A percentile compares a stretch with the other conserved stretches of the same genome.
Conservation (phyloP, 2,329 filamentous ascomycete genomes). For the Aschersonia sp. region DNA sequence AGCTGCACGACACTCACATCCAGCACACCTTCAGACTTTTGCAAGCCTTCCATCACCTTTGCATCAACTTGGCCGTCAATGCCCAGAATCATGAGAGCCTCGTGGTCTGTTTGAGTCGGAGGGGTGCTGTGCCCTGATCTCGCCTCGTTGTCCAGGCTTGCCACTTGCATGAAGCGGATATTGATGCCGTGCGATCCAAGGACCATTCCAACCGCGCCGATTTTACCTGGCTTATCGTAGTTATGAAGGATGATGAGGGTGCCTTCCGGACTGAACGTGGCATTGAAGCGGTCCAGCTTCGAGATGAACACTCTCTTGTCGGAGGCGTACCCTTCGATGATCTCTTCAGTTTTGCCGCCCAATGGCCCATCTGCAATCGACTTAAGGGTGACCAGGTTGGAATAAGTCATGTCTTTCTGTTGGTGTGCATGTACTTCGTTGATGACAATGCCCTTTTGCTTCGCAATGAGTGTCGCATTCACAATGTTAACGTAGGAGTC, state of each 20-base stretch:
- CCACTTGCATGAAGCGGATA: constrained; percentile 68
- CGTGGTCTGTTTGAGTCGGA: constrained; percentile 28
- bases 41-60: constrained; percentile 35
- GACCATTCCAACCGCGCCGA: constrained; percentile 60
- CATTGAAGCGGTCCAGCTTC: constrained; percentile 57
- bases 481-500: constrained; percentile 67
- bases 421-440: constrained; percentile 57
- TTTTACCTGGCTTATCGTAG: constrained; percentile 70
- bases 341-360: constrained; percentile 17
- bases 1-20: constrained; percentile 38
- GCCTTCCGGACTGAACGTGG: constrained; percentile 58
- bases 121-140: constrained; percentile 8
- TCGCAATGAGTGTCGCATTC: constrained; percentile 61
- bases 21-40: constrained; percentile 35
- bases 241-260: constrained; percentile 68
- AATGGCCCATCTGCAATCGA: constrained; percentile 25
- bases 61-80: constrained; percentile 51
- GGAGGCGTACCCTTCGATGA: constrained; percentile 53
- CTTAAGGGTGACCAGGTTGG: constrained; percentile 55
- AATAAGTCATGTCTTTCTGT: constrained; percentile 47
- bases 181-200: constrained; percentile 60
- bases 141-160: constrained; percentile 26
- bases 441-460: constrained; percentile 63
- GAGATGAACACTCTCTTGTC: constrained; percentile 54
- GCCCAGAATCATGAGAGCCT: constrained; percentile 72